Conservation (phyloP, 495 filamentous ascomycete species). For the Neurospora sp. region DNA sequence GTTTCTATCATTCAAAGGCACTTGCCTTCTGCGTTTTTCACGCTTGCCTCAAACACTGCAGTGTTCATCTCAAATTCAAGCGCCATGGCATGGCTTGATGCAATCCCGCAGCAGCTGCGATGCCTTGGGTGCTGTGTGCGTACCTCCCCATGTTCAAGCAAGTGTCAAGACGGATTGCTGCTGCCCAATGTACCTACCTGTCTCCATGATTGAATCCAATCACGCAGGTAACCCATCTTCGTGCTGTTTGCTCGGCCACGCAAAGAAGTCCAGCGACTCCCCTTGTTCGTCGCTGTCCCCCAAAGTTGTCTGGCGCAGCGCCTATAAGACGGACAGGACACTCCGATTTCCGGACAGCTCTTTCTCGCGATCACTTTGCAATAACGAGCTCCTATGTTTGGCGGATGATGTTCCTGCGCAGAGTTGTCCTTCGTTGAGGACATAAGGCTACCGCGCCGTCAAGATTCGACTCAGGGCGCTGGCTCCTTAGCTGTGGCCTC, state of each 20-base stretch:
- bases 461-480: background rate
- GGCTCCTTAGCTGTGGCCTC: background rate
- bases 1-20: background rate
- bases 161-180: background rate
- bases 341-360: background rate
- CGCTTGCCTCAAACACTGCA: background rate
- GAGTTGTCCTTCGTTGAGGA: background rate
- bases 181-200: background rate
- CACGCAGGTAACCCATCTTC: background rate
- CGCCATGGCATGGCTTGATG: background rate
- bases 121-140: background rate
- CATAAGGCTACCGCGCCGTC: background rate
- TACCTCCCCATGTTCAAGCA: too few relatives aligned
- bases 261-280: background rate
- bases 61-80: background rate
- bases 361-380: rapidly evolving
- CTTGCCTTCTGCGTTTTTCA: background rate
- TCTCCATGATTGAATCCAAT: background rate
- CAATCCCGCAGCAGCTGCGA: background rate
- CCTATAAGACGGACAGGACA: background rate
- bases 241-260: background rate
- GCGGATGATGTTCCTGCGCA: background rate
- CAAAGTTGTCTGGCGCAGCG: background rate
- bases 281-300: background rate
- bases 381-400: background rate